A percentile compares a stretch with the other conserved stretches of the same genome.
Evolutionary conservation across 1,139 yeast species (phyloP).

Genomic region (Geotrichum restrictum): DNA sequence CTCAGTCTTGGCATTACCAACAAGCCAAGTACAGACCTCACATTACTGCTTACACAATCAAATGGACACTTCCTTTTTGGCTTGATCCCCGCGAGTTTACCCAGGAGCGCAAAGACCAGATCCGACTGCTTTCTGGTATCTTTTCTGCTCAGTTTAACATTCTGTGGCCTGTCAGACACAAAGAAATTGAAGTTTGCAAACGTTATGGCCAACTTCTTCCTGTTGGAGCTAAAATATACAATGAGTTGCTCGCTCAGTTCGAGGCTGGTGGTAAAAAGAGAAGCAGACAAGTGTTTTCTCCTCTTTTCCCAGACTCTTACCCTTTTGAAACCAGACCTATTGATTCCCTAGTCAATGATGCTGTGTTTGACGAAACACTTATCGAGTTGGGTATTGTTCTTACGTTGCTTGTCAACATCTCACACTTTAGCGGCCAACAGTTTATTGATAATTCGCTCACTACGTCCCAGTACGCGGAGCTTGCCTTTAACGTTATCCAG

Average conservation of each 20-base stretch:
- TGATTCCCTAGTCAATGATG: slow-evolving; percentile 72
- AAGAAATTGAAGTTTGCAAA: slow-evolving; percentile 33
- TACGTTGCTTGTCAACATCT: slow-evolving; percentile 39
- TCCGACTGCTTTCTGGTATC: slow-evolving; percentile 35
- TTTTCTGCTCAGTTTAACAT: slow-evolving; percentile 36
- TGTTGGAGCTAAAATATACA: slow-evolving; percentile 34
- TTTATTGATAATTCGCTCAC: slow-evolving; percentile 50
- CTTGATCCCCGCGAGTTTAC: slow-evolving; percentile 31
- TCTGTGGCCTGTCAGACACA: slow-evolving; percentile 35
- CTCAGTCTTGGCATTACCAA: slow-evolving; percentile 48
- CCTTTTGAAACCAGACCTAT: slow-evolving; percentile 66
- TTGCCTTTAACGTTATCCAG: slow-evolving; percentile 38
- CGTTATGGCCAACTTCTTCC: slow-evolving; percentile 37
- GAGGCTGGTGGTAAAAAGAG: slow-evolving; percentile 21
- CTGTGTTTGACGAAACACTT: slow-evolving; percentile 65
- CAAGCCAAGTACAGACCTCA: slow-evolving; percentile 42
- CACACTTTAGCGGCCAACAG: slow-evolving; percentile 47
- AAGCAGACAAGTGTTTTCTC: slow-evolving; percentile 31
- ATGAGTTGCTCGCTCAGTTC: slow-evolving; percentile 30
- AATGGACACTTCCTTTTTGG: slow-evolving; percentile 49
- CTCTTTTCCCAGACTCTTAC: slow-evolving; percentile 60
- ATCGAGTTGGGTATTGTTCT: slow-evolving; percentile 54
- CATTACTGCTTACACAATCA: slow-evolving; percentile 51
- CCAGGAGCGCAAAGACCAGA: slow-evolving; percentile 31
- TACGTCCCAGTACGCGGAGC: slow-evolving; percentile 43